A percentile compares a stretch with the other conserved stretches of the same genome.
These are phyloP conservation scores for Exutisphaerella laricina DNA, from an alignment of 2,329 filamentous ascomycete species.

Conservation along the genomic window DNA sequence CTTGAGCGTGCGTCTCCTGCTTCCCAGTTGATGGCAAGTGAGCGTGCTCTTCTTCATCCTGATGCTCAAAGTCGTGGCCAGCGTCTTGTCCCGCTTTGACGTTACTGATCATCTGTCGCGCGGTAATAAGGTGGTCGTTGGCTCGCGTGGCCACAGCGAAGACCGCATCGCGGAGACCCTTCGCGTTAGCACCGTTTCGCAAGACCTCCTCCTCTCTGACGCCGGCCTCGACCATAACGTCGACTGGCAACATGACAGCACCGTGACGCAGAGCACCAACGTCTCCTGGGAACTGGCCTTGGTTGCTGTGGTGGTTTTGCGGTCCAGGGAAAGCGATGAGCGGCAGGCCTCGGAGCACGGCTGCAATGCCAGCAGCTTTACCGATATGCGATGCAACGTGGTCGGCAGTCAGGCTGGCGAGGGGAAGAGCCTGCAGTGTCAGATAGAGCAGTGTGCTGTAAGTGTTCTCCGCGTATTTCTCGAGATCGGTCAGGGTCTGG, in stretches of 20 bases:
- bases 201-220: conserved; percentile 88
- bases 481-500: conserved; percentile 63
- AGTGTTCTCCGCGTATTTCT: conserved; percentile 89
- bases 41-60: conserved; percentile 64
- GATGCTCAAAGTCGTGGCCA: conserved; percentile 85
- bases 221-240: conserved; percentile 77
- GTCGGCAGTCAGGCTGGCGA: conserved; percentile 78
- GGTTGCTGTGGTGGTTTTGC: conserved; percentile 51
- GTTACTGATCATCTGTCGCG: conserved; percentile 81
- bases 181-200: conserved; percentile 68
- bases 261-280: conserved; percentile 49
- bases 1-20: conserved; percentile 40
- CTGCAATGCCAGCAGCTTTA: conserved; percentile 83
- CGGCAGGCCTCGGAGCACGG: conserved; percentile 80
- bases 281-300: conserved; percentile 36
- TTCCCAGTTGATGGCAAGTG: conserved; percentile 36
- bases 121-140: conserved; percentile 93
- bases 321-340: conserved; percentile 74
- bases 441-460: conserved; percentile 91
- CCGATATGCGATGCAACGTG: conserved; percentile 93
- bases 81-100: conserved; percentile 66
- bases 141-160: conserved; percentile 90
- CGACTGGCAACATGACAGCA: conserved; percentile 73
- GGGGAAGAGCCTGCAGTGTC: conserved; percentile 70
- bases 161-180: conserved; percentile 79